Conservation (phyloP, 2,329 filamentous ascomycete genomes). For the Trichoderma atrobrunneum region DNA sequence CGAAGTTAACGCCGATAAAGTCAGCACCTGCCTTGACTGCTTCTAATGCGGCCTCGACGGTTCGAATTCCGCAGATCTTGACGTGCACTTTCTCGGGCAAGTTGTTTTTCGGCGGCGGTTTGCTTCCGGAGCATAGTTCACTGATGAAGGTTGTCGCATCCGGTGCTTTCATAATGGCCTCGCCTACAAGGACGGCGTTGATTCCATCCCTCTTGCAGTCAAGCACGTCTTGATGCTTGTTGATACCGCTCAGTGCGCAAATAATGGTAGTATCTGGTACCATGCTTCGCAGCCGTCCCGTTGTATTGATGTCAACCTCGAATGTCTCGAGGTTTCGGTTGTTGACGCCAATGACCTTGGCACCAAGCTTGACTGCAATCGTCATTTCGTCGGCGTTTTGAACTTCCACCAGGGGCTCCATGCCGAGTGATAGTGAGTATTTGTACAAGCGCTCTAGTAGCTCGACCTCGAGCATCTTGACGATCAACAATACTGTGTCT, state of each 20-base stretch:
- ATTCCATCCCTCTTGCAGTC: slow-evolving; percentile 87
- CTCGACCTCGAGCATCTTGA: slow-evolving; percentile 88
- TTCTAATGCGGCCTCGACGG: slow-evolving; percentile 71
- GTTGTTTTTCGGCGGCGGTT: slow-evolving; percentile 33
- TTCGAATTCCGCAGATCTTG: slow-evolving; percentile 93
- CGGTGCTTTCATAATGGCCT: slow-evolving; percentile 89
- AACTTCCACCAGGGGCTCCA: slow-evolving; percentile 97
- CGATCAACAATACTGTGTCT: slow-evolving; percentile 91
- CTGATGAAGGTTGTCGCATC: slow-evolving; percentile 81
- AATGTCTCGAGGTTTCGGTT: slow-evolving; percentile 96
- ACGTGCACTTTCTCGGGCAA: slow-evolving; percentile 59
- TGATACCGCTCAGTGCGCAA: slow-evolving; percentile 92
- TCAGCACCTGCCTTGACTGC: slow-evolving; percentile 88
- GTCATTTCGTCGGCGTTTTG: slow-evolving; percentile 94
- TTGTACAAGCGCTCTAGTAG: slow-evolving; percentile 75
- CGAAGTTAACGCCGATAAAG: slow-evolving; percentile 88
- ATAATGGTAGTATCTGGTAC: slow-evolving; percentile 84
- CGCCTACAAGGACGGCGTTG: slow-evolving; percentile 88
- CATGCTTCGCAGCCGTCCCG: slow-evolving; percentile 80
- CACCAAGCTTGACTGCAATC: slow-evolving; percentile 77
- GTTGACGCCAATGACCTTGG: slow-evolving; percentile 94
- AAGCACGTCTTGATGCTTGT: slow-evolving; percentile 80
- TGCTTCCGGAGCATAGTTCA: slow-evolving; percentile 67
- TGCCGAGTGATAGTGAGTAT: slow-evolving; percentile 85
- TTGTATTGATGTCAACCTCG: slow-evolving; percentile 92